Evolutionary conservation across 768 basidiomycete species (phyloP).

Genomic region (Termitomyces heimii): DNA sequence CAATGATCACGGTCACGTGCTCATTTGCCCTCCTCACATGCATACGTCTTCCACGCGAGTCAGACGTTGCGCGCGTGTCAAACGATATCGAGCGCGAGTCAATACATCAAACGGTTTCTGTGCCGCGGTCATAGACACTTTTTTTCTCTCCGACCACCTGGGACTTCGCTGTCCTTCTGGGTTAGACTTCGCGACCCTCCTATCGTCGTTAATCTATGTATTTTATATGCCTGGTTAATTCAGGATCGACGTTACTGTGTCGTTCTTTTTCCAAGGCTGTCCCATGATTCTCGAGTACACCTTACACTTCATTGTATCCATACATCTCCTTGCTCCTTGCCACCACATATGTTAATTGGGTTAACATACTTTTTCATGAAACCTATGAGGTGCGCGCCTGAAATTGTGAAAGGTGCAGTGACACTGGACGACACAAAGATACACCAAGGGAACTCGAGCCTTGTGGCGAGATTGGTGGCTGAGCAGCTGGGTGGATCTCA

Average conservation of each 20-base stretch:
- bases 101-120: neutral
- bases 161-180: neutral
- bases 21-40: constrained; percentile 41
- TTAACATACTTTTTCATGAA: too few relatives aligned
- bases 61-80: neutral
- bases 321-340: too few relatives aligned
- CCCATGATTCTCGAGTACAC: neutral
- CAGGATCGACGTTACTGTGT: too few relatives aligned
- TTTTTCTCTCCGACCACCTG: neutral
- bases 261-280: neutral
- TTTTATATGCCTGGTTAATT: neutral
- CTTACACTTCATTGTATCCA: too few relatives aligned
- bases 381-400: too few relatives aligned
- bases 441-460: too few relatives aligned
- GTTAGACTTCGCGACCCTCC: neutral
- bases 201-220: neutral
- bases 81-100: neutral
- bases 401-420: too few relatives aligned
- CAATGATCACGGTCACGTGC: constrained; percentile 29
- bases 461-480: too few relatives aligned
- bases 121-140: neutral
- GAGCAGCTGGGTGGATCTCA: too few relatives aligned
- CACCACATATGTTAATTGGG: too few relatives aligned
- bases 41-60: constrained; percentile 32
- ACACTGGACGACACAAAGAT: too few relatives aligned